Conservation (phyloP, 2,329 filamentous ascomycete species). For the Hypoxylon sp. region DNA sequence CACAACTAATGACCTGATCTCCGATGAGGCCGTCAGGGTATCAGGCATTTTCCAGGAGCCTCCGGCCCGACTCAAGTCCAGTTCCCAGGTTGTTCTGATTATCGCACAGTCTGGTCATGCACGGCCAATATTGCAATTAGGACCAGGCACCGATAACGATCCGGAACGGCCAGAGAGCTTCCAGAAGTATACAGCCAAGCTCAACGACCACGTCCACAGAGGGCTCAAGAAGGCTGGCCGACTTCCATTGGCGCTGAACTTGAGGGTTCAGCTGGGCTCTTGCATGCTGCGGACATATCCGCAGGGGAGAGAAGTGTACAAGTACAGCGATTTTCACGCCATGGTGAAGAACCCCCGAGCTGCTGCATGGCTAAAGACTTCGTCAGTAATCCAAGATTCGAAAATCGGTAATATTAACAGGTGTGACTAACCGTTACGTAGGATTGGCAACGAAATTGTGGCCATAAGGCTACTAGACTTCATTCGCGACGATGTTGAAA, state of each 20-base stretch:
- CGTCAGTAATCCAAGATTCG: constrained; percentile 26
- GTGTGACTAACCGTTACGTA: constrained; percentile 29
- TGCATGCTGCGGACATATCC: constrained; percentile 40
- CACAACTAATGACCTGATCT: constrained; percentile 29
- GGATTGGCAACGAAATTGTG: constrained; percentile 37
- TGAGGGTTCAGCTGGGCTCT: constrained; percentile 41
- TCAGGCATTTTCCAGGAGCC: constrained; percentile 45
- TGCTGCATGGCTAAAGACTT: constrained; percentile 36
- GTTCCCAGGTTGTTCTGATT: constrained; percentile 35
- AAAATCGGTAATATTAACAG: neutral
- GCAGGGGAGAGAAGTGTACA: constrained; percentile 23
- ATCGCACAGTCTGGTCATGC: constrained; percentile 7
- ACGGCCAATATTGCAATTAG: constrained; percentile 30
- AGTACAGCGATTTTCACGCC: constrained; percentile 38
- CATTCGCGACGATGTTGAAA: constrained; percentile 29
- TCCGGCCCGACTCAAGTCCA: constrained; percentile 15
- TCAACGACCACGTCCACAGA: constrained; percentile 31
- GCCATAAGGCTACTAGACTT: constrained; percentile 32
- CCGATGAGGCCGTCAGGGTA: constrained; percentile 6
- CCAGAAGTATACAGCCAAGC: constrained; percentile 27
- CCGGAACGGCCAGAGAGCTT: neutral
- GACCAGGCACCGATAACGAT: neutral
- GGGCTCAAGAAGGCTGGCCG: constrained; percentile 40
- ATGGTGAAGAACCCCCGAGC: constrained; percentile 45
- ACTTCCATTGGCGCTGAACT: constrained; percentile 31